Evolutionary conservation across 1,284 basidiomycete genomes (phyloP), one percentile per base, ranked within the genome.

Genomic region (Flammula alnicola): DNA sequence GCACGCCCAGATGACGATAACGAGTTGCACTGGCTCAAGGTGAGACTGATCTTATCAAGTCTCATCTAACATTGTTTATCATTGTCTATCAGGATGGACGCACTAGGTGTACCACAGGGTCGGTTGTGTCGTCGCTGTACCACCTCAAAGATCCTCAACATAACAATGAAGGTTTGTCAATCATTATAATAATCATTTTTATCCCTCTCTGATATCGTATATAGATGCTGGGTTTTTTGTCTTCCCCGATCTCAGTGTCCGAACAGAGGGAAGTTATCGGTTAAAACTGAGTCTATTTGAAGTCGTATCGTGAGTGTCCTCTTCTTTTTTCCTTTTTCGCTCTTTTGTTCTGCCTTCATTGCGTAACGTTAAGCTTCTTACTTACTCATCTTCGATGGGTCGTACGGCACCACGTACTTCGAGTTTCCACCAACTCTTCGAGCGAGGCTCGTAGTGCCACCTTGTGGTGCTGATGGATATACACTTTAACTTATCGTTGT

Each of bases 271-370:
- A 1, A 86, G 77, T 54, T 84, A 84, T 51, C 79, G 93, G 14
- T 79, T 98, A 52, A 98, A 97, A 71, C 79, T 97, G 49, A 91
- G 88, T 60, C 69, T 98, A 54, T 98, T 92, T 64, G 95, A 98
- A 71, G 93, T 97, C 47, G 90, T 95, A 44, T 90, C 89, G 90
- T 93, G 63, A 68, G 91, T 82, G 4, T 32, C 26, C 36, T 41
- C 27, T 11, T 32, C 30, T 17, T 39, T 43, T 14, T 37, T 27
- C 27, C 12, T 12, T 5, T 29, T 33, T 35, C 30, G n/a, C 7
- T 20, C 9, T 35, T 19, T 29, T 49, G n/a, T 20, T 17, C 32
- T 31, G 16, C 27, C 25, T 52, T 20, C 30, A 19, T 33, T 19
- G 8, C 31, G 19, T 30, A 6, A 12, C 20, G 8, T n/a, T 27